A percentile compares a stretch with the other conserved stretches of the same genome.
phyloP scores from a whole-genome alignment of 1,139 yeast genomes.

The Yamadazyma dendronema region DNA sequence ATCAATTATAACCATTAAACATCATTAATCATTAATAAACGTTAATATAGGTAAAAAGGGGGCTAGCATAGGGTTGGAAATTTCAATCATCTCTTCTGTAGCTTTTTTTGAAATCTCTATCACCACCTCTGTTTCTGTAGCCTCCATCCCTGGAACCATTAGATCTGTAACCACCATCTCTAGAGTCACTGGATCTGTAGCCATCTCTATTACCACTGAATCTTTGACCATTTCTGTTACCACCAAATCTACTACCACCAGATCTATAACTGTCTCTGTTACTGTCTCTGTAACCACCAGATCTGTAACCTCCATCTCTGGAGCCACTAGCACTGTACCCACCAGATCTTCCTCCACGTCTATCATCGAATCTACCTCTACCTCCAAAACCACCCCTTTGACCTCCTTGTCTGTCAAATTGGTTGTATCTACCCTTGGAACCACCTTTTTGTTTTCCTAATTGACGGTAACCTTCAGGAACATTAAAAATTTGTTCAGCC shows the following conservation, averaged over 20 bases:
- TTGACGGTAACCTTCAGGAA: conserved; percentile 20
- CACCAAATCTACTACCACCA: conserved; percentile 23
- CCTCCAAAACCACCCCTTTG: conserved; percentile 13
- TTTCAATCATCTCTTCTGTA: background rate
- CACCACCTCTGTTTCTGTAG: conserved; percentile 1
- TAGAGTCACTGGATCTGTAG: conserved; percentile 1
- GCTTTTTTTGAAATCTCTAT: conserved; percentile 1
- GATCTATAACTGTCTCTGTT: conserved; percentile 2
- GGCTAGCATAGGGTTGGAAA: background rate
- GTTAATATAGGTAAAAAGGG: background rate
- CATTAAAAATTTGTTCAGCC: conserved; percentile 21
- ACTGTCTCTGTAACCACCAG: conserved; percentile 1
- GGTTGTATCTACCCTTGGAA: conserved; percentile 4
- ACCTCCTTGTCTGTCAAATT: conserved; percentile 8
- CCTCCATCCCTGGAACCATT: conserved; percentile 1
- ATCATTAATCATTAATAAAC: conserved; percentile 1
- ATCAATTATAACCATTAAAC: background rate
- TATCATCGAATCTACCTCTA: conserved; percentile 17
- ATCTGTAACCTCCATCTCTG: conserved; percentile 44
- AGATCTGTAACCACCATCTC: background rate
- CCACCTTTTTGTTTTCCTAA: conserved; percentile 1
- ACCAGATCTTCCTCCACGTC: conserved; percentile 1
- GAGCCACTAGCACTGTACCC: conserved; percentile 13
- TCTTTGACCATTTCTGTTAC: conserved; percentile 3
- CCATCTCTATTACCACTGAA: conserved; percentile 1